These are phyloP conservation scores for Penicillium olsonii DNA, from an alignment of 2,329 filamentous ascomycete genomes.

Conservation along the genomic window DNA sequence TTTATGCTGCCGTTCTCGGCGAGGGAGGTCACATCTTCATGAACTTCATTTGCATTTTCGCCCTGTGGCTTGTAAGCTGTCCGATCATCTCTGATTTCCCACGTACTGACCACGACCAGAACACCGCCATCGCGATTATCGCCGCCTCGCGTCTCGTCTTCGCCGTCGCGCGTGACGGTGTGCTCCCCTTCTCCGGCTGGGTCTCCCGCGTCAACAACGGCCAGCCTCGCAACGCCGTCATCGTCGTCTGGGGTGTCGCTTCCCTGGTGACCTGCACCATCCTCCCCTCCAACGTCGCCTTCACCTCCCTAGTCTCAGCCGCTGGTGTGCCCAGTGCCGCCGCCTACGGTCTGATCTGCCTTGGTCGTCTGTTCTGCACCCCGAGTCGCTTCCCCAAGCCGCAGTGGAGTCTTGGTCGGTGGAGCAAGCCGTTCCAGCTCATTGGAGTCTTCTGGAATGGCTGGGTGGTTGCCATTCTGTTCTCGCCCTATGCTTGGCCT, in stretches of 20 bases:
- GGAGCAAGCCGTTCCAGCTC: slow-evolving; percentile 51
- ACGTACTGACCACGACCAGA: slow-evolving; percentile 34
- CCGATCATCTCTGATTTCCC: not conserved
- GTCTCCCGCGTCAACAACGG: slow-evolving; percentile 58
- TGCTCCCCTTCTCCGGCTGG: slow-evolving; percentile 61
- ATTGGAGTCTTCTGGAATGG: slow-evolving; percentile 53
- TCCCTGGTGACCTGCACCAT: slow-evolving; percentile 61
- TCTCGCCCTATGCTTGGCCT: slow-evolving; percentile 51
- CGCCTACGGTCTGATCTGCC: slow-evolving; percentile 55
- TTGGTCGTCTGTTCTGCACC: slow-evolving; percentile 51
- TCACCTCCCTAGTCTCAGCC: slow-evolving; percentile 57
- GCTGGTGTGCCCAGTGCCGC: slow-evolving; percentile 56
- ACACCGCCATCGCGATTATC: slow-evolving; percentile 61
- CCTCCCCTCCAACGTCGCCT: slow-evolving; percentile 56
- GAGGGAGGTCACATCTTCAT: slow-evolving; percentile 61
- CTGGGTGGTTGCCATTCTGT: slow-evolving; percentile 53
- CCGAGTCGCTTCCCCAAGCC: slow-evolving; percentile 37
- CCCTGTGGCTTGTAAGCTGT: slow-evolving; percentile 24
- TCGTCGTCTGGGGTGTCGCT: slow-evolving; percentile 59
- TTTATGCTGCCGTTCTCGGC: slow-evolving; percentile 60
- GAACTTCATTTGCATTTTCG: slow-evolving; percentile 53
- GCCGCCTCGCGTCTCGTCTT: slow-evolving; percentile 64
- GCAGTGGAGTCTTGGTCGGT: slow-evolving; percentile 49
- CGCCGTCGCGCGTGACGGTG: slow-evolving; percentile 62
- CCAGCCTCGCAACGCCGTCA: slow-evolving; percentile 62